Base-by-base conservation (phyloP, 108 stramenopile genomes). In the Fistulifera pelliculosa region DNA sequence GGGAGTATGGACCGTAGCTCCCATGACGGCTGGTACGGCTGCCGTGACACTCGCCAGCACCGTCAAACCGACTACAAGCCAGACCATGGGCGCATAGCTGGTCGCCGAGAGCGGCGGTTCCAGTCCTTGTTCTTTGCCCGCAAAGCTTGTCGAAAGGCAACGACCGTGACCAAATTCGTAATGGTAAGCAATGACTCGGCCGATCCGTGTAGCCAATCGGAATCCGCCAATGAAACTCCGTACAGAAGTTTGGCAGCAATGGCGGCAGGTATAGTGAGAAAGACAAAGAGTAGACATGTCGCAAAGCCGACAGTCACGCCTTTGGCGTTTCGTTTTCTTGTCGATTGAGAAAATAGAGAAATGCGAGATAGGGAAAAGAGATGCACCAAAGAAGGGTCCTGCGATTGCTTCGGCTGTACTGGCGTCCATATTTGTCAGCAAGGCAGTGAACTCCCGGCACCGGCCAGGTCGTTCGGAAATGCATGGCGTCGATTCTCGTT, bases 321-420 rank as follows among this genome's bases (percentile, higher is more conserved):
- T 42, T 87, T 79, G 21, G 94, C 6, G 81, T 78, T 38, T 85
- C 58, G 59, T 87, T 94, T 66, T 86, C 84, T 4, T 66, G 56
- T 1, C 80, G 64, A 38, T 70, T 65, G 40, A 96, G 62, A 68
- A 96, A 93, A 56, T 76, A 94, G 15, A 96, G 66, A 62, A 96
- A 94, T 4, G 81, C 89, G 18, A 94, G 81, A 69, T 96, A 96
- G 11, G 95, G 95, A 38, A 94, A 76, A 96, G 70, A 14, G 90
- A 93, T 27, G 68, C 62, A 42, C 85, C 89, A 69, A 95, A 95
- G 57, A 95, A 87, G 4, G 91, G 84, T 3, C 82, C 84, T 14
- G 84, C 84, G 27, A 90, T 60, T 10, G 69, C 66, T 56, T 90
- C 88, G 7, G 88, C 88, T 50, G 62, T 41, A 16, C 65, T 66